A percentile compares a stretch with the other conserved stretches of the same genome.
phyloP scores from a whole-genome alignment of 768 basidiomycete species.

The Kwoniella bestiolae region DNA sequence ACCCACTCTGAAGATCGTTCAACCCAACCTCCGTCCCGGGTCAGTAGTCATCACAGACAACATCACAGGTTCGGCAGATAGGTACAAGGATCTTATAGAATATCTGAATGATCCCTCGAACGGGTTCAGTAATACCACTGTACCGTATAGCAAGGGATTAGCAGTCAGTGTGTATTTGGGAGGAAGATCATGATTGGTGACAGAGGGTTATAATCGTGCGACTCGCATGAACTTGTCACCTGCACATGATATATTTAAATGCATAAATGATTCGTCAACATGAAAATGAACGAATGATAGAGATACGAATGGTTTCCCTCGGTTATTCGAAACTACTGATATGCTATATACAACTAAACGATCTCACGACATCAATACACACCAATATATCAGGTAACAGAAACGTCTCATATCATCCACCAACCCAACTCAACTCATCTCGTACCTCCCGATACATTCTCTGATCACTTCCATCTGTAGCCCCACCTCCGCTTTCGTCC shows the following conservation, averaged over 20 bases:
- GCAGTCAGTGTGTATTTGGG: constrained; percentile 31
- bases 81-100: constrained; percentile 34
- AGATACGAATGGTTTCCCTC: too few species aligned
- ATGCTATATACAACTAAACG: too few species aligned
- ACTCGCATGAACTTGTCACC: too few species aligned
- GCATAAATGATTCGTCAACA: too few species aligned
- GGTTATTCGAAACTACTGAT: too few species aligned
- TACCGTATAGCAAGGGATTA: constrained; percentile 31
- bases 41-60: constrained; percentile 35
- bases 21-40: constrained; percentile 27
- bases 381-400: too few species aligned
- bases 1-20: constrained; percentile 31
- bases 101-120: constrained; percentile 21
- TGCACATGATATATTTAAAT: not conserved
- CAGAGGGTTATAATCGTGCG: not conserved
- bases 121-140: constrained; percentile 26
- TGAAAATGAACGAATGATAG: too few species aligned
- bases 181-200: not conserved
- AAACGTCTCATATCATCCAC: not conserved
- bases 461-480: constrained; percentile 6
- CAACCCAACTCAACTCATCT: not conserved
- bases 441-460: constrained; percentile 7
- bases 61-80: constrained; percentile 15
- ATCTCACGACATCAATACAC: too few species aligned
- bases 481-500: not conserved